These are phyloP conservation scores for Hippophae gyantsensis DNA, from an alignment of 306 rosid genomes.

Conservation along the genomic window DNA sequence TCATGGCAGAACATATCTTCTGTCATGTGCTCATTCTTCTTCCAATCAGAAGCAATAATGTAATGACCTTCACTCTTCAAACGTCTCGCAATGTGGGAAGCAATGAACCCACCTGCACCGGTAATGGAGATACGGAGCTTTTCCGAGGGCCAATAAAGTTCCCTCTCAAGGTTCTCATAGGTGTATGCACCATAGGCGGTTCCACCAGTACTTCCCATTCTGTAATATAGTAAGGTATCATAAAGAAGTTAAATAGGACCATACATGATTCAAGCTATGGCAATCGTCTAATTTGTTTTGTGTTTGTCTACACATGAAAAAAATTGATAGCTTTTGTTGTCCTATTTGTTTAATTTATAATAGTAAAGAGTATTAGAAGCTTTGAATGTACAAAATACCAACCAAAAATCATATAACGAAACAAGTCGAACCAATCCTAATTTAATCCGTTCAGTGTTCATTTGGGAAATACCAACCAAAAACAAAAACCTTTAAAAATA, in stretches of 20 bases:
- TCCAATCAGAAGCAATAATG: constrained; percentile 96
- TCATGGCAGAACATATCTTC: constrained; percentile 97
- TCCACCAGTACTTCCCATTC: constrained; percentile 72
- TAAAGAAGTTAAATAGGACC: constrained; percentile 4
- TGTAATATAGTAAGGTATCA: constrained; percentile 26
- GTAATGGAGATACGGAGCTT: constrained; percentile 85
- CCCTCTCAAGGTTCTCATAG: constrained; percentile 72
- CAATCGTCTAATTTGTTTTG: background rate
- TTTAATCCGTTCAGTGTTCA: no score
- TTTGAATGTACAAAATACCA: no score
- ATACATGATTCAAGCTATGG: constrained; percentile 6
- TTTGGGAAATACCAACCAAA: no score
- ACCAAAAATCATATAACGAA: no score
- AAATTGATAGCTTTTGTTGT: no score
- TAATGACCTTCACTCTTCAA: constrained; percentile 91
- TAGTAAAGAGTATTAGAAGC: no score
- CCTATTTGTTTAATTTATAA: no score
- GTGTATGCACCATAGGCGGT: constrained; percentile 65
- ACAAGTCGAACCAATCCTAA: no score
- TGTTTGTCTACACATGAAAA: no score
- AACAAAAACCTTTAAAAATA: no score
- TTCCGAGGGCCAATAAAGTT: constrained; percentile 83
- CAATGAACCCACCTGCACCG: constrained; percentile 95
- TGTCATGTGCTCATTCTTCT: constrained; percentile 94
- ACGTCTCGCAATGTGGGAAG: constrained; percentile 95